Evolutionary conservation across 2,329 filamentous ascomycete genomes (phyloP), one percentile per base, ranked within the genome.

Genomic region (Curvularia sp.): DNA sequence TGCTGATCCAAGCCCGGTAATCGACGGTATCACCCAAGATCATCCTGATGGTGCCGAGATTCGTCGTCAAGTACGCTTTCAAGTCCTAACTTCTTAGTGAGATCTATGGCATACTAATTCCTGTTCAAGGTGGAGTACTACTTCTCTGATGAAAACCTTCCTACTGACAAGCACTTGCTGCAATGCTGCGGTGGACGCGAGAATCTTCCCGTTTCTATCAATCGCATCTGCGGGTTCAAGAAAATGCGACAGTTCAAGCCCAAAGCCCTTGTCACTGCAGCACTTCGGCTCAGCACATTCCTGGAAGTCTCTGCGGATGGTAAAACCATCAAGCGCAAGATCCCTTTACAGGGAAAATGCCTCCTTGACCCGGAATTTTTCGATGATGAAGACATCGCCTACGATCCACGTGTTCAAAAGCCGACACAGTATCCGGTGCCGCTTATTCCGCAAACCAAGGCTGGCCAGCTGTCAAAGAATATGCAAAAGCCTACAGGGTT

Each of bases 131-230:
- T 83, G 23, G 81, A 83, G 48, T 82, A 72, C 70, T 83, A 82
- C 70, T 83, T 83, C 71, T 80, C 78, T 19, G 80, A 82, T 49
- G 77, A 80, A 52, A 83, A 82, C 52, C 76, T 83, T 3, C 69
- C 72, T 2, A 70, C 61, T 1, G 81, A 83, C 62, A 63, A 70
- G 1, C 74, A 81, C 59, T 68, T 82, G 8, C 75, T 82, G 9
- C 74, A 76, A 56, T 73, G 70, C 59, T 77, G 78, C 39, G 77
- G 76, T 28, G 74, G 75, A 13, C 67, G 73, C 46, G 74, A 80
- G 42, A 81, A 81, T 57, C 65, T 74, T 1, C 77, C 78, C 9
- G 79, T 82, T 19, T 77, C 74, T 12, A 69, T 82, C 60, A 78
- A 67, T 50, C 72, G 76, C 36, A 80, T 83, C 57, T 70, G 75